A percentile compares a stretch with the other conserved stretches of the same genome.
phyloP scores from a whole-genome alignment of 768 basidiomycete genomes.

The Filobasidium floriforme region DNA sequence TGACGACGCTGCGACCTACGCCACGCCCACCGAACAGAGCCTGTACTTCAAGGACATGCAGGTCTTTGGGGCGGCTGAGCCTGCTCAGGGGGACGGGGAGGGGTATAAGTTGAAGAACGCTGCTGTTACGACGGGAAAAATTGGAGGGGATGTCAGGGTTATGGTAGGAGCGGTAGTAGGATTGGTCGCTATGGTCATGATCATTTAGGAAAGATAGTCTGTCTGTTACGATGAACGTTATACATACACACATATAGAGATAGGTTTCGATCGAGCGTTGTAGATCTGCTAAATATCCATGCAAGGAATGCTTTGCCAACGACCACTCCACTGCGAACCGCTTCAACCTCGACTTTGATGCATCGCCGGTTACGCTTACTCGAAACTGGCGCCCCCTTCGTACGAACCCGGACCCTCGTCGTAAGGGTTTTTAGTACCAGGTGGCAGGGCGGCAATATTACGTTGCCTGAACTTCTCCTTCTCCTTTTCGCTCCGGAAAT shows the following conservation, averaged over 20 bases:
- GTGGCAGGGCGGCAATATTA: conserved; percentile 21
- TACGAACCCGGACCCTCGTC: conserved; percentile 6
- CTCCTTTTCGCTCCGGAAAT: conserved; percentile 19
- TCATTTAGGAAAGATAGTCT: not conserved
- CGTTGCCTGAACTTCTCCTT: conserved; percentile 15
- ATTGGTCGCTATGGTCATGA: not conserved
- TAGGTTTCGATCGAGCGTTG: no score
- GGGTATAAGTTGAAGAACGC: not conserved
- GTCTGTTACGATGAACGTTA: not conserved
- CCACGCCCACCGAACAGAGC: conserved; percentile 59
- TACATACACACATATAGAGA: not conserved
- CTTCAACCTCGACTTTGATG: no score
- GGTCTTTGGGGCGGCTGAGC: conserved; percentile 3
- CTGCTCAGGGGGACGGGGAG: not conserved
- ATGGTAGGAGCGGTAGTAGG: not conserved
- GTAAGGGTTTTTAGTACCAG: conserved; percentile 22
- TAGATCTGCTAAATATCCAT: no score
- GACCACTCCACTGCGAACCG: no score
- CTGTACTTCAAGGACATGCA: conserved; percentile 68
- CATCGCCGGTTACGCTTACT: not conserved
- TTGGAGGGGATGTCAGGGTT: not conserved
- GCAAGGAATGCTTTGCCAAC: no score
- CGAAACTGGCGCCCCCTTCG: not conserved
- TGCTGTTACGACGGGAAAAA: no score
- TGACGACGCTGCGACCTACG: conserved; percentile 58